These are phyloP conservation scores for Aspergillus quadricinctus DNA, from an alignment of 2,329 filamentous ascomycete species.

Conservation along the genomic window DNA sequence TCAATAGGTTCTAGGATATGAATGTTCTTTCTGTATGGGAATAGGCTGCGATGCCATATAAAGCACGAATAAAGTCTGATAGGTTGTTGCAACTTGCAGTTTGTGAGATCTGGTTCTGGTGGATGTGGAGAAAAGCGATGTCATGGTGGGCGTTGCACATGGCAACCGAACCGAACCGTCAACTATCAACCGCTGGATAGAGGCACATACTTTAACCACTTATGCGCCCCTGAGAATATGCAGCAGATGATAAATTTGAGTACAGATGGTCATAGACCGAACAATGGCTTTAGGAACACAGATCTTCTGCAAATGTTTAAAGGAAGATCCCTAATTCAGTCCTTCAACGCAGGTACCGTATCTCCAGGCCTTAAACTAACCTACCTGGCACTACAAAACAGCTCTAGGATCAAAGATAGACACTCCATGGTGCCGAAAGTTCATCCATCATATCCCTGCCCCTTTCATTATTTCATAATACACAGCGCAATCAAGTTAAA, in stretches of 20 bases:
- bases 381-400: neutral
- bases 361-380: neutral
- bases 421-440: neutral
- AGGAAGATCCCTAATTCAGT: neutral
- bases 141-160: slow-evolving; percentile 15
- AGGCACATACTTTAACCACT: neutral
- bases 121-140: slow-evolving; percentile 13
- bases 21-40: neutral
- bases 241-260: neutral
- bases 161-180: slow-evolving; percentile 7
- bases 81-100: slow-evolving; percentile 1
- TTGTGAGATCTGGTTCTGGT: slow-evolving; percentile 4
- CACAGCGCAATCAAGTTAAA: neutral
- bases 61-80: neutral
- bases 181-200: neutral
- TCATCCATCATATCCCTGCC: neutral
- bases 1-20: neutral
- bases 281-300: no score
- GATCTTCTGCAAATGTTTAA: neutral
- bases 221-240: neutral
- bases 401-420: neutral
- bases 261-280: neutral
- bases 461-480: neutral
- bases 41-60: neutral
- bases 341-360: neutral